Conservation (phyloP, 805 yeast genomes). For the Wickerhamiella qilinensis region DNA sequence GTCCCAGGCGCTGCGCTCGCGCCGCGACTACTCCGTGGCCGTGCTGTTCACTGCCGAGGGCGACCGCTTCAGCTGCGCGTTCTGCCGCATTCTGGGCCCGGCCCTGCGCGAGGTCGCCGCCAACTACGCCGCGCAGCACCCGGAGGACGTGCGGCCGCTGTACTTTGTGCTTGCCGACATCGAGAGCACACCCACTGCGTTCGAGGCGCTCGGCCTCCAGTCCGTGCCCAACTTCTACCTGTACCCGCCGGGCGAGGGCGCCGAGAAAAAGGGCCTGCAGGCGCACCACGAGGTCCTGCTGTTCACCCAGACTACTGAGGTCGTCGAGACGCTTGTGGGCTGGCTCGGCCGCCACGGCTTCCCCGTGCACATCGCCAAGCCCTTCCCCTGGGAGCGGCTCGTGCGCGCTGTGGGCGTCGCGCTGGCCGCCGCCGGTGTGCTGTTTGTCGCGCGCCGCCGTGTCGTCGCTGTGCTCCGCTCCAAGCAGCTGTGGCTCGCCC, state of each 20-base stretch:
- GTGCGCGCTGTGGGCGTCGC: slow-evolving; percentile 8
- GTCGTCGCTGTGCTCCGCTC: slow-evolving; percentile 30
- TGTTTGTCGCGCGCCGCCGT: slow-evolving; percentile 14
- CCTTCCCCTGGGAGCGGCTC: slow-evolving; percentile 18
- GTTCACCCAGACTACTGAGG: slow-evolving; percentile 15
- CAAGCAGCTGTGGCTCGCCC: slow-evolving; percentile 56
- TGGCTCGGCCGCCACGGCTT: slow-evolving; percentile 13
- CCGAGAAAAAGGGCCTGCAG: slow-evolving; percentile 17
- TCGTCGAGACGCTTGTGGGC: slow-evolving; percentile 14
- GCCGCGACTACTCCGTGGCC: slow-evolving; percentile 54
- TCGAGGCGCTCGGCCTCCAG: slow-evolving; percentile 37
- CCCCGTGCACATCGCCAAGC: slow-evolving; percentile 18
- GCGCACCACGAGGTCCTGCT: slow-evolving; percentile 14
- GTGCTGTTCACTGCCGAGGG: slow-evolving; percentile 58
- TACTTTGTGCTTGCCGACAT: slow-evolving; percentile 68
- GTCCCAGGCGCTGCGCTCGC: slow-evolving; percentile 31
- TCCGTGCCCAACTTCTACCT: slow-evolving; percentile 66
- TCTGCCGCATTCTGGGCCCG: slow-evolving; percentile 60
- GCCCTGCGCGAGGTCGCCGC: slow-evolving; percentile 41
- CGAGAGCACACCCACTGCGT: slow-evolving; percentile 35
- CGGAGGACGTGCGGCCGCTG: slow-evolving; percentile 24
- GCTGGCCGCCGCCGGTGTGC: slow-evolving; percentile 5
- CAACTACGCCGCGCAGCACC: slow-evolving; percentile 50
- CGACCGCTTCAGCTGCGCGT: slow-evolving; percentile 55
- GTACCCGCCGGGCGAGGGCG: slow-evolving; percentile 34